phyloP scores from a whole-genome alignment of 345 rosid genomes.

The Eucalyptus camaldulensis region DNA sequence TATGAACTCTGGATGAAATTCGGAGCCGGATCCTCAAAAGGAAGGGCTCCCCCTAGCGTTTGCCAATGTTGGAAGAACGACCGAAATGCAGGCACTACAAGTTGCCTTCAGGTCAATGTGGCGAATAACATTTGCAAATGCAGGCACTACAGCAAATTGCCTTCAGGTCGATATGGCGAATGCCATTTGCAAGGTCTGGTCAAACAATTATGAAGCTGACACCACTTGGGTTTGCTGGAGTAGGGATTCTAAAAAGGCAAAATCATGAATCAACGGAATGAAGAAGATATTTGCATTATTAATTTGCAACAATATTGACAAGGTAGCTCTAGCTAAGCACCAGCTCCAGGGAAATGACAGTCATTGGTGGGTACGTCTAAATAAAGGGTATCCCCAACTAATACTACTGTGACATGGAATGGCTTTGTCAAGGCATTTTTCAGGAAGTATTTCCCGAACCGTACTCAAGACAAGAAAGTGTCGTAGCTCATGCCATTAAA shows the following conservation, averaged over 20 bases:
- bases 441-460: not conserved
- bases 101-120: not conserved
- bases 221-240: not conserved
- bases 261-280: not conserved
- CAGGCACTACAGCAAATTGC: not conserved
- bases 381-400: not conserved
- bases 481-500: not conserved
- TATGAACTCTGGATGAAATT: not conserved
- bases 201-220: not conserved
- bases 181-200: not conserved
- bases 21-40: not conserved
- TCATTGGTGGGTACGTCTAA: not conserved
- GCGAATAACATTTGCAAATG: not conserved
- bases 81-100: not conserved
- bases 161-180: not conserved
- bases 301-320: not conserved
- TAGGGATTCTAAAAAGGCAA: not conserved
- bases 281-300: not conserved
- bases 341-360: not conserved
- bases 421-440: not conserved
- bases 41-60: not conserved
- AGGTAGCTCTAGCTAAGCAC: not conserved
- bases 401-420: not conserved
- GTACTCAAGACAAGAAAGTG: not conserved
- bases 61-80: not conserved